Percentiles rank a stretch among this genome's conserved stretches.
phyloP scores from a whole-genome alignment of 371 early-diverging fungal species.

The Actinomucor elegans region DNA sequence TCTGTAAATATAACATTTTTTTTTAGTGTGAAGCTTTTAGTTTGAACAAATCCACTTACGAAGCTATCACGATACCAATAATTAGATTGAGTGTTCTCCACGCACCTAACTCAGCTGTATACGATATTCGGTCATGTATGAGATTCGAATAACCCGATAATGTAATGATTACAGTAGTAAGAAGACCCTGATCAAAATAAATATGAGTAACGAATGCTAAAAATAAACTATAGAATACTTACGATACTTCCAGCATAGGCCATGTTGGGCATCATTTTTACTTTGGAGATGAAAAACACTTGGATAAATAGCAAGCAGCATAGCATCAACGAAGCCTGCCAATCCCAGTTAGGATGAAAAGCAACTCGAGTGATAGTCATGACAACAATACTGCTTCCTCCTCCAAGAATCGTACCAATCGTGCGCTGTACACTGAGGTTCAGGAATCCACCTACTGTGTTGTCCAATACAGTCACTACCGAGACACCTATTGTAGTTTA shows the following conservation, averaged over 20 bases:
- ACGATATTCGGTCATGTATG: slow-evolving; percentile 26
- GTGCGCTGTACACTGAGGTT: slow-evolving; percentile 33
- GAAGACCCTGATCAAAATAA: slow-evolving; percentile 20
- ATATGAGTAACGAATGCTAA: background rate
- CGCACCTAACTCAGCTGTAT: slow-evolving; percentile 22
- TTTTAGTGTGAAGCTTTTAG: background rate
- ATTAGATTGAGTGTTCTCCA: slow-evolving; percentile 38
- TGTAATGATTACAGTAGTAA: slow-evolving; percentile 33
- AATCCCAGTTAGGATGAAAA: slow-evolving; percentile 29
- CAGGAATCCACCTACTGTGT: slow-evolving; percentile 36
- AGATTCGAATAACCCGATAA: slow-evolving; percentile 36
- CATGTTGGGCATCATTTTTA: slow-evolving; percentile 31
- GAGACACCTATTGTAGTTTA: slow-evolving; percentile 26
- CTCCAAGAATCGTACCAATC: slow-evolving; percentile 37
- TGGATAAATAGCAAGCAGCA: slow-evolving; percentile 32
- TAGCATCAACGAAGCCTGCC: slow-evolving; percentile 25
- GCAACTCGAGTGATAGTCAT: slow-evolving; percentile 34
- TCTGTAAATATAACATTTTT: slow-evolving; percentile 8
- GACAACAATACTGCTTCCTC: slow-evolving; percentile 26
- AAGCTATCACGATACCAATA: slow-evolving; percentile 35
- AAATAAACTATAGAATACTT: slow-evolving; percentile 1
- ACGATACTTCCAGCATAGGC: slow-evolving; percentile 41
- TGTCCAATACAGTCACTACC: slow-evolving; percentile 39
- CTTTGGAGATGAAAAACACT: slow-evolving; percentile 35
- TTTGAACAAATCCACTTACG: slow-evolving; percentile 20